Evolutionary conservation across 345 rosid species (phyloP).

Genomic region (Ceriops zippeliana): DNA sequence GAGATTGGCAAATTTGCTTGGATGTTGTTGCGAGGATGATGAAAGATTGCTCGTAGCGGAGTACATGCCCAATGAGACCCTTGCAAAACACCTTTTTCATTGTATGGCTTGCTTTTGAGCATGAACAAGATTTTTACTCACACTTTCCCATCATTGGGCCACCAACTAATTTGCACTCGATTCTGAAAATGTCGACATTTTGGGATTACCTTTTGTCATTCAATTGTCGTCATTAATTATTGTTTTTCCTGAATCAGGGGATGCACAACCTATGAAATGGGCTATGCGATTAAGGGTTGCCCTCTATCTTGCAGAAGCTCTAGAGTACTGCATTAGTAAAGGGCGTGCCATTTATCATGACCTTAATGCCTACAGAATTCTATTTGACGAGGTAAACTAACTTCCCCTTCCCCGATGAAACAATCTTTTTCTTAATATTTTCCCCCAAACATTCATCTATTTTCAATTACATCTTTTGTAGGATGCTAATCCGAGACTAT

Average conservation of each 20-base stretch:
- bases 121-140: not conserved
- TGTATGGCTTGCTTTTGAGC: slow-evolving; percentile 43
- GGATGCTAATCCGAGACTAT: slow-evolving; percentile 92
- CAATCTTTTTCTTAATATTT: not conserved
- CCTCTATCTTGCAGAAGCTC: slow-evolving; percentile 87
- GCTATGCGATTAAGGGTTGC: slow-evolving; percentile 91
- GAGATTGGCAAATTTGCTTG: slow-evolving; percentile 83
- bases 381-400: slow-evolving; percentile 72
- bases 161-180: no score
- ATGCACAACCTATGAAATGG: slow-evolving; percentile 93
- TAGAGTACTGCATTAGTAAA: slow-evolving; percentile 80
- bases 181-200: no score
- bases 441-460: slow-evolving; percentile 7
- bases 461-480: slow-evolving; percentile 26
- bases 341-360: slow-evolving; percentile 95
- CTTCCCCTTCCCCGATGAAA: not conserved
- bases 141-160: not conserved
- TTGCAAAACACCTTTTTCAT: slow-evolving; percentile 92
- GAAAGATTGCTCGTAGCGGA: slow-evolving; percentile 94
- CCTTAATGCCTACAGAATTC: slow-evolving; percentile 84
- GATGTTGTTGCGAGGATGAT: slow-evolving; percentile 82
- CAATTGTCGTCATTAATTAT: not conserved
- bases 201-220: not conserved
- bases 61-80: slow-evolving; percentile 85
- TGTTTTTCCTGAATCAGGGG: slow-evolving; percentile 56